Evolutionary conservation across 495 filamentous ascomycete genomes (phyloP).

Genomic region (Aspergillus taichungensis): DNA sequence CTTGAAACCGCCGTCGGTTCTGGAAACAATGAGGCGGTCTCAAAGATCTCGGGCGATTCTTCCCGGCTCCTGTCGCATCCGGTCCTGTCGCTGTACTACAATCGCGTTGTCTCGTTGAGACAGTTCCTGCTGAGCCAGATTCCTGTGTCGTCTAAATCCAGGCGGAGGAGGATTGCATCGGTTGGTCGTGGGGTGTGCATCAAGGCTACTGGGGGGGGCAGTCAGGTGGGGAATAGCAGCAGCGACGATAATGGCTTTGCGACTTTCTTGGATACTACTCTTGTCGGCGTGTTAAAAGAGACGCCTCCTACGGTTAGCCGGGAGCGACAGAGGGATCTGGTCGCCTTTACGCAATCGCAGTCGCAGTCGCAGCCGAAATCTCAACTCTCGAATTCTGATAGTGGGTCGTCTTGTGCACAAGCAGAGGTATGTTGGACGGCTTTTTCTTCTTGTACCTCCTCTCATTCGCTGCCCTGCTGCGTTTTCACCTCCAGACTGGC

Average conservation of each 20-base stretch:
- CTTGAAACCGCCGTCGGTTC: slow-evolving; percentile 9
- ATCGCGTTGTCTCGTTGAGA: slow-evolving; percentile 56
- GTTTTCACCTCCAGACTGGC: background rate
- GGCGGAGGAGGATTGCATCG: slow-evolving; percentile 40
- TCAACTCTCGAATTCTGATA: slow-evolving; percentile 26
- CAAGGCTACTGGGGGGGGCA: background rate
- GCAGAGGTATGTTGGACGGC: slow-evolving; percentile 46
- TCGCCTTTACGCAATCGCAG: slow-evolving; percentile 61
- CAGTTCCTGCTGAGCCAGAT: slow-evolving; percentile 56
- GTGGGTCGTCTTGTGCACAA: slow-evolving; percentile 37
- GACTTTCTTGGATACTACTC: slow-evolving; percentile 54
- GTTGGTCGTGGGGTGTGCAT: slow-evolving; percentile 14
- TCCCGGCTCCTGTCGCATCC: slow-evolving; percentile 36
- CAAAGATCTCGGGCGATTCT: no score
- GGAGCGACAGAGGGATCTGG: slow-evolving; percentile 46
- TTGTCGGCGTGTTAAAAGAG: slow-evolving; percentile 48
- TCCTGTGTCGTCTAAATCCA: slow-evolving; percentile 40
- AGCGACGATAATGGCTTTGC: slow-evolving; percentile 26
- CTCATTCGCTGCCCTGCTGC: background rate
- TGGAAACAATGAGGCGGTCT: no score
- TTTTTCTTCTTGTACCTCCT: background rate
- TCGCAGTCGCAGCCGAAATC: slow-evolving; percentile 28
- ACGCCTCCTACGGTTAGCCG: slow-evolving; percentile 25
- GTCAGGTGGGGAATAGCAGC: background rate
- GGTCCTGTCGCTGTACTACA: slow-evolving; percentile 69